Conservation (phyloP, 2,329 filamentous ascomycete species). For the Monilinia fructigena region DNA sequence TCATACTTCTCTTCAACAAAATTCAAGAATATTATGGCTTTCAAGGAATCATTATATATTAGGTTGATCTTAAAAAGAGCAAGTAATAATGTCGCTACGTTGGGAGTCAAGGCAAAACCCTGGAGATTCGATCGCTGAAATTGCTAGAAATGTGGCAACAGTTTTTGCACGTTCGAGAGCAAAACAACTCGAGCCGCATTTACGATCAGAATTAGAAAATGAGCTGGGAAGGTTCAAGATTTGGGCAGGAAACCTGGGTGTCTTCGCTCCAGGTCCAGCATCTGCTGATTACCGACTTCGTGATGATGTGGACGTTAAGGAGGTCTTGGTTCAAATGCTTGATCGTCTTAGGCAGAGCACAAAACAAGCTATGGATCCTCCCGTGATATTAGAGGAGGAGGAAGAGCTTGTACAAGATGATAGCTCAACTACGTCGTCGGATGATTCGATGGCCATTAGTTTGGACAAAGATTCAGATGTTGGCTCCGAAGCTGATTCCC, state of each 20-base stretch:
- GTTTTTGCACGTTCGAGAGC: conserved; percentile 10
- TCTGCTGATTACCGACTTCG: conserved; percentile 10
- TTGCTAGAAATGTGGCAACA: conserved; percentile 15
- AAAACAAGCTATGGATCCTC: conserved; percentile 14
- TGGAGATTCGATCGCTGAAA: conserved; percentile 7
- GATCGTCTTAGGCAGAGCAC: conserved; percentile 13
- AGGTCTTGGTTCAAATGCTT: conserved; percentile 11
- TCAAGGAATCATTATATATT: not conserved
- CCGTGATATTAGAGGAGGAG: not conserved
- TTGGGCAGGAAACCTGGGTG: conserved; percentile 9
- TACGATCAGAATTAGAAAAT: conserved; percentile 9
- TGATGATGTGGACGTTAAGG: conserved; percentile 12
- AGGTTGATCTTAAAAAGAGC: too few relatives aligned
- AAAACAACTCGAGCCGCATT: conserved; percentile 16
- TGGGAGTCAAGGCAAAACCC: not conserved
- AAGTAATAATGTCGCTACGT: not conserved
- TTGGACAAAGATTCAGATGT: conserved; percentile 7
- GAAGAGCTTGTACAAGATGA: not conserved
- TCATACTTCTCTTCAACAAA: not conserved
- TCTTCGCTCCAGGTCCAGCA: conserved; percentile 14
- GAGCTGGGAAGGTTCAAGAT: conserved; percentile 15
- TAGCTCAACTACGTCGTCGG: not conserved
- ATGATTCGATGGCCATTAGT: conserved; percentile 17
- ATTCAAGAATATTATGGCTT: not conserved
- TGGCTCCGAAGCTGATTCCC: not conserved